Evolutionary conservation across 2,329 filamentous ascomycete species (phyloP).

Genomic region (Rachicladosporium sp.): DNA sequence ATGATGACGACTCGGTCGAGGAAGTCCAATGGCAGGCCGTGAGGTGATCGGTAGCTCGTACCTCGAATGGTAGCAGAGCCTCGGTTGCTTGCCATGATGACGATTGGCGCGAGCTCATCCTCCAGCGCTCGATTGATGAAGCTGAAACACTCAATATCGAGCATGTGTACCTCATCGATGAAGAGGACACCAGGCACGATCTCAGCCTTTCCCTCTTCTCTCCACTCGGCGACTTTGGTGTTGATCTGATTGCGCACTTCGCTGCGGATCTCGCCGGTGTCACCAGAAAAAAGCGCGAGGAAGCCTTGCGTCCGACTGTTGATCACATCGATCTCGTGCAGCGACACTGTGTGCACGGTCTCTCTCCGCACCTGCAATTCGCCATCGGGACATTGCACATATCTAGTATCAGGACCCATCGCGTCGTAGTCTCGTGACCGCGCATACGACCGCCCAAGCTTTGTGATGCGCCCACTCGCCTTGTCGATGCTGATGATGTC

Average conservation of each 20-base stretch:
- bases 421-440: constrained; percentile 96
- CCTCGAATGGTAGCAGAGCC: constrained; percentile 85
- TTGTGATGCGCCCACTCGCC: constrained; percentile 94
- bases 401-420: constrained; percentile 97
- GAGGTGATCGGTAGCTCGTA: constrained; percentile 84
- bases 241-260: constrained; percentile 98
- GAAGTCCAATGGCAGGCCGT: constrained; percentile 90
- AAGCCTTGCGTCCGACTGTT: constrained; percentile 99
- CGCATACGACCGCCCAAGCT: constrained; percentile 87
- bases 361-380: constrained; percentile 96
- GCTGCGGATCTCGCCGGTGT: constrained; percentile 93
- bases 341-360: constrained; percentile 87
- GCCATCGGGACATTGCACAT: constrained; percentile 92
- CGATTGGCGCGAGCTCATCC: constrained; percentile 85
- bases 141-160: constrained; percentile 97
- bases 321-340: constrained; percentile 98
- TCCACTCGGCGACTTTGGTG: constrained; percentile 97
- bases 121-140: constrained; percentile 97
- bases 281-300: constrained; percentile 89
- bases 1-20: constrained; percentile 93
- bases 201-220: constrained; percentile 96
- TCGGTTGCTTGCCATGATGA: constrained; percentile 98
- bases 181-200: constrained; percentile 95
- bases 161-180: constrained; percentile 99
- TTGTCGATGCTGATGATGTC: constrained; percentile 99